Percentiles rank a stretch among this genome's conserved stretches.
phyloP scores from a whole-genome alignment of 345 rosid genomes.

The Anastatica hierochuntica region DNA sequence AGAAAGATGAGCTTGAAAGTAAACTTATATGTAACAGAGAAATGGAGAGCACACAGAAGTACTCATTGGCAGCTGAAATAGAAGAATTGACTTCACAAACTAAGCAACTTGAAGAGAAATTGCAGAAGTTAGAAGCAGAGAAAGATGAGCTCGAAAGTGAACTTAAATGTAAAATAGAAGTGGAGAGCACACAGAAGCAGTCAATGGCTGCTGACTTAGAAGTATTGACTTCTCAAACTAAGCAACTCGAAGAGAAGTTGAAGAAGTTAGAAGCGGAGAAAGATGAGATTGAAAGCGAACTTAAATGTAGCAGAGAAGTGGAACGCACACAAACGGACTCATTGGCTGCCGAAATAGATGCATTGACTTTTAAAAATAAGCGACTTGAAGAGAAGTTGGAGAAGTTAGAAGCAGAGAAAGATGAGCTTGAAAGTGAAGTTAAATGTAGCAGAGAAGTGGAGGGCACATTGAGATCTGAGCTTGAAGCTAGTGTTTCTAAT shows the following conservation, averaged over 20 bases:
- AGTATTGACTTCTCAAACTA: neutral
- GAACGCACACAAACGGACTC: too few species aligned
- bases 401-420: slow-evolving; percentile 30
- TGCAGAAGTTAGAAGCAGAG: too few species aligned
- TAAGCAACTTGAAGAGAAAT: too few species aligned
- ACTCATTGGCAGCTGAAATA: too few species aligned
- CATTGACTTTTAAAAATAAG: neutral
- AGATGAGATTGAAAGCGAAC: slow-evolving; percentile 19
- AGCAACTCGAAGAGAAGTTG: slow-evolving; percentile 13
- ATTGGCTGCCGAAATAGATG: slow-evolving; percentile 28
- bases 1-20: slow-evolving; percentile 32
- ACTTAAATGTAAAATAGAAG: too few species aligned
- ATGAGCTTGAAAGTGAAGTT: slow-evolving; percentile 27
- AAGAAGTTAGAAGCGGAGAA: neutral
- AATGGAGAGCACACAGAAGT: slow-evolving; percentile 28
- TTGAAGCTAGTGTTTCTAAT: slow-evolving; percentile 29
- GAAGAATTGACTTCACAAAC: too few species aligned
- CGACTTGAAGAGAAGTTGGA: slow-evolving; percentile 38
- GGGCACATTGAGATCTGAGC: slow-evolving; percentile 38
- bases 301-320: neutral
- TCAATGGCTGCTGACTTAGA: slow-evolving; percentile 52
- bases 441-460: slow-evolving; percentile 29
- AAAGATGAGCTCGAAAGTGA: too few species aligned
- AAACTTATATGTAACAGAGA: slow-evolving; percentile 25
- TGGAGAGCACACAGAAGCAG: slow-evolving; percentile 32